Conservation (phyloP, 495 filamentous ascomycete species). For the Rostrohypoxylon terebratum region DNA sequence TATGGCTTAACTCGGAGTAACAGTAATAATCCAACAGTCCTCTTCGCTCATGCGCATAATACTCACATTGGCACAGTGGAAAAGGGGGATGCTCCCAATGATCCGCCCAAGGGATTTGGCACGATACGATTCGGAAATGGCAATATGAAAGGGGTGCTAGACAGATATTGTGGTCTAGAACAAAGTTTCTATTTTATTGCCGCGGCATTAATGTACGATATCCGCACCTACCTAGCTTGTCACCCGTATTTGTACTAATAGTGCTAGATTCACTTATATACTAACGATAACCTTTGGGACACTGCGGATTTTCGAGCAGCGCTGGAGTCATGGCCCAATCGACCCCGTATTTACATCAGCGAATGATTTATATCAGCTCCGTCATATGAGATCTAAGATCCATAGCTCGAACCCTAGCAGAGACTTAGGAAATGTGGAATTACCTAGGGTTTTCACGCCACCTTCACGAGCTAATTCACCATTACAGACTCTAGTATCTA, state of each 20-base stretch:
- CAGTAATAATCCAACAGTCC: conserved; percentile 23
- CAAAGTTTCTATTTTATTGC: conserved; percentile 51
- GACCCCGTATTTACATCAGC: conserved; percentile 42
- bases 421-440: background rate
- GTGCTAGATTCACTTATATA: conserved; percentile 54
- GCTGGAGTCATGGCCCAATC: conserved; percentile 42
- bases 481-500: conserved; percentile 20
- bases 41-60: background rate
- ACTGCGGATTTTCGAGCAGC: conserved; percentile 50
- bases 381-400: conserved; percentile 32
- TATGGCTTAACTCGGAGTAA: conserved; percentile 48
- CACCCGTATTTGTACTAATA: conserved; percentile 2
- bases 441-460: conserved; percentile 24
- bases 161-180: conserved; percentile 52
- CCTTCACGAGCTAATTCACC: conserved; percentile 10
- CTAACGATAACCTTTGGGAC: conserved; percentile 48
- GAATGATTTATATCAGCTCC: conserved; percentile 45
- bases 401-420: conserved; percentile 9
- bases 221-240: background rate
- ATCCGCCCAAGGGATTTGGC: conserved; percentile 26
- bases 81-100: conserved; percentile 7
- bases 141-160: conserved; percentile 44
- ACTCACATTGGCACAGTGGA: conserved; percentile 24
- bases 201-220: conserved; percentile 50
- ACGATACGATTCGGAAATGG: conserved; percentile 50